Evolutionary conservation across 768 basidiomycete genomes (phyloP), one percentile per base, ranked within the genome.

Genomic region (Suillus decipiens): DNA sequence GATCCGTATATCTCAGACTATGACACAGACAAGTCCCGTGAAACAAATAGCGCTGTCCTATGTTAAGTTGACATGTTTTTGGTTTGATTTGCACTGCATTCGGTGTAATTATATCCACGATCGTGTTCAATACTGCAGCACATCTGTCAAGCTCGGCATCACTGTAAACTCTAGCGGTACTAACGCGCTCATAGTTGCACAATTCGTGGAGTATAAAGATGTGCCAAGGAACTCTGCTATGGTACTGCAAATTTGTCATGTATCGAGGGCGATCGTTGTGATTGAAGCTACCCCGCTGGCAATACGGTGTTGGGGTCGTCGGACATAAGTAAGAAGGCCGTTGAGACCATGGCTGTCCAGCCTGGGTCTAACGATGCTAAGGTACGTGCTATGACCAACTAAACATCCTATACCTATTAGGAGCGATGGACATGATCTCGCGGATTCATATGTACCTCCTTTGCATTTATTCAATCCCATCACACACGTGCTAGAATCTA

Each of bases 1-100:
- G 89, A 2, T 90, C 86, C 11, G 63, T 92, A 31, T 92, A 31
- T 92, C 92, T 74, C 89, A 90, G 70, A 91, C 91, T 1, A 86
- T 93, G 83, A 88, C 84, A 5, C 88, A 89, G 77, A 87, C 86
- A 61, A 62, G 75, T 68, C 5, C 24, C 59, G 22, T 11, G 8
- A 39, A 24, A 4, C 37, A 17, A 36, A 22, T 6, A 15, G 41
- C 42, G 22, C 1, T 41, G 36, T 58, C 54, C 14, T 36, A 14
- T 45, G 7, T 22, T 31, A 55, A 12, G 8, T 48, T 53, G 3
- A 28, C 15, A 15, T n/a, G 3, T 47, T 28, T 48, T 39, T 8
- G n/a, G 19, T 48, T 63, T 89, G 89, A 73, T 92, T 17, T 90
- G 91, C 7, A 84, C 84, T 0, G 82, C 88, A 8, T 79, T 91